phyloP scores from a whole-genome alignment of 176 grass and related monocot genomes.

The Pontederia crassipes region DNA sequence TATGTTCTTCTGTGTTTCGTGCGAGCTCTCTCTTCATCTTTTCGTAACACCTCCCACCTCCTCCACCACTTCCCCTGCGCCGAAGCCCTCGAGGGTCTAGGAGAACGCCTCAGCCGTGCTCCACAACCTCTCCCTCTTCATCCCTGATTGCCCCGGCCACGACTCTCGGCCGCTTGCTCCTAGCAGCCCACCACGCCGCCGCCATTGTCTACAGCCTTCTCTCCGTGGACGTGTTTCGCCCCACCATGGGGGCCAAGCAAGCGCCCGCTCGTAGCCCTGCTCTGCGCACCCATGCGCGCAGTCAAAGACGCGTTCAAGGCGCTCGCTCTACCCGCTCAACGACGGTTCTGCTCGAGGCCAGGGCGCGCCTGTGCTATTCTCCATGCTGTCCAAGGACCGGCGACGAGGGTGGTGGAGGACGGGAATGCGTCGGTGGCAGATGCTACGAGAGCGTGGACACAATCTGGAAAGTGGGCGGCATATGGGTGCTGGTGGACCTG shows the following conservation, averaged over 20 bases:
- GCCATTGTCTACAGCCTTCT: constrained; percentile 76
- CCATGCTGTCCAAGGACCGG: no score
- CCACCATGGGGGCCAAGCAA: constrained; percentile 35
- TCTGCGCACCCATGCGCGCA: constrained; percentile 41
- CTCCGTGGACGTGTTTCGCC: constrained; percentile 52
- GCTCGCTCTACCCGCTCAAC: constrained; percentile 65
- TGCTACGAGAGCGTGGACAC: constrained; percentile 67
- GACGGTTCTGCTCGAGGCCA: constrained; percentile 33
- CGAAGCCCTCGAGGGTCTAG: background rate
- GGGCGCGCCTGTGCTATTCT: constrained; percentile 10
- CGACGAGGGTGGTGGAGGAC: constrained; percentile 69
- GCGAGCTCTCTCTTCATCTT: no score
- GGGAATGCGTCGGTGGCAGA: constrained; percentile 59
- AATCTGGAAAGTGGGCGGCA: constrained; percentile 47
- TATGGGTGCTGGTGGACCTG: constrained; percentile 58
- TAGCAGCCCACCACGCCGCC: constrained; percentile 55
- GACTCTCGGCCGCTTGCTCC: constrained; percentile 29
- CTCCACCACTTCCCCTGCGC: background rate
- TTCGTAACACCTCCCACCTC: constrained; percentile 43
- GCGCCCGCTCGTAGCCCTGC: constrained; percentile 46
- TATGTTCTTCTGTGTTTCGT: no score
- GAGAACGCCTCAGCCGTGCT: constrained; percentile 77
- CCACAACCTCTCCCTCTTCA: constrained; percentile 75
- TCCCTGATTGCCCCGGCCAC: constrained; percentile 47
- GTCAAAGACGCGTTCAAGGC: constrained; percentile 90